These are phyloP conservation scores for Claviceps digitariae DNA, from an alignment of 2,329 filamentous ascomycete species.

Conservation along the genomic window DNA sequence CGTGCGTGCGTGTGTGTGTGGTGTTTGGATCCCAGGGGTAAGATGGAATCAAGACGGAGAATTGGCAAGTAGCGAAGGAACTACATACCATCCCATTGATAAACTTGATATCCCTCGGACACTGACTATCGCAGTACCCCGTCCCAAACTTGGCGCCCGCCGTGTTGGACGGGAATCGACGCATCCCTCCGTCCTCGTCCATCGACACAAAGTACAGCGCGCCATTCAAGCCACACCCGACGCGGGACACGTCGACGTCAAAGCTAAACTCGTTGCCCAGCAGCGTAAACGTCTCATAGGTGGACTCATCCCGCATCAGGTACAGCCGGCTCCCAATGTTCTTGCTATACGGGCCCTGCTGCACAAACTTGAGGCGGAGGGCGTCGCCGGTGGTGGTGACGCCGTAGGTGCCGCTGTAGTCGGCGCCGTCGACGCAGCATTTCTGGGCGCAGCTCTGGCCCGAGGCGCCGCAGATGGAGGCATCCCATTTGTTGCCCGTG, in stretches of 20 bases:
- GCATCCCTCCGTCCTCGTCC: constrained; percentile 42
- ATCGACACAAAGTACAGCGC: constrained; percentile 54
- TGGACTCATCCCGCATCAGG: background rate
- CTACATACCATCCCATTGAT: background rate
- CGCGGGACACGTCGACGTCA: constrained; percentile 39
- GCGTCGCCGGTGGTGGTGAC: background rate
- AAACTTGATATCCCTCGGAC: constrained; percentile 27
- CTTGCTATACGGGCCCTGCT: background rate
- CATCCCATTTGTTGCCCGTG: background rate
- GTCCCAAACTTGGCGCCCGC: constrained; percentile 47
- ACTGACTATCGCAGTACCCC: constrained; percentile 39
- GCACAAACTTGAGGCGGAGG: background rate
- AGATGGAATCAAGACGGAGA: background rate
- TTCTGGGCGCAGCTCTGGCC: background rate
- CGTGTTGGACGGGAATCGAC: constrained; percentile 36
- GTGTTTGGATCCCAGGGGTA: no score
- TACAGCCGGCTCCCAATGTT: background rate
- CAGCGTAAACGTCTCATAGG: background rate
- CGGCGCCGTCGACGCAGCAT: background rate
- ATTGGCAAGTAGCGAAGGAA: background rate
- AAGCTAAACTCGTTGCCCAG: background rate
- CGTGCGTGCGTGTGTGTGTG: background rate
- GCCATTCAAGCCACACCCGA: constrained; percentile 59
- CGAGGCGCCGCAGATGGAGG: background rate
- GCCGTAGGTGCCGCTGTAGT: background rate